Base-by-base conservation (phyloP, 805 yeast species). In the Candida jianshihensis region DNA sequence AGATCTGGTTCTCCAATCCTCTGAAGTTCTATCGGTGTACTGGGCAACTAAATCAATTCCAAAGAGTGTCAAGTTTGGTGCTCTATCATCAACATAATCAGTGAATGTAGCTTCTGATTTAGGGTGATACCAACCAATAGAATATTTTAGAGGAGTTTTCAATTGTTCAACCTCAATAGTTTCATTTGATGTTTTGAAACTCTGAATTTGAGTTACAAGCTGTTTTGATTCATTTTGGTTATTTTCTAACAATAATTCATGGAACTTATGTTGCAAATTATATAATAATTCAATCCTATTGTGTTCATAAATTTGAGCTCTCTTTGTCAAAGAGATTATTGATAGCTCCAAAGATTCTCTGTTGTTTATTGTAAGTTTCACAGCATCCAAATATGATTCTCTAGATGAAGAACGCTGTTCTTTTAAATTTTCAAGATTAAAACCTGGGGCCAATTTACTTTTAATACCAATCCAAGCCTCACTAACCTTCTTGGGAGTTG, bases 91-190 rank as follows among this genome's bases (percentile, higher is more conserved):
- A 12, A 28, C 12, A 30, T 42, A 42, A 11, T 39, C 44, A 5
- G 40, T 35, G 18, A 34, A 42, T 14, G 29, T 37, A 4, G 39
- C 31, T 6, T 42, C 49, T 2, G 44, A 33, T 31, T 41, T 41
- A 4, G 56, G 56, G 56, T 56, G 51, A 35, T 42, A 53, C 53
- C 53, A 53, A 13, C 54, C 56, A 14, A 43, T 24, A 0, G 18
- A 10, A 2, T 16, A 15, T 12, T 7, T 24, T 4, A 34, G 10
- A 6, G 37, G 22, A 3, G 31, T 21, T n/a, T 34, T 21, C 22
- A 47, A 6, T 8, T 44, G 19, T 30, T 49, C 48, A 12, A 24
- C 30, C 8, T 40, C 21, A 1, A 44, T 8, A 5, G 39, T 37
- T 4, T 35, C 37, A 2, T 40, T 35, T 18, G 39, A 31, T n/a